Conservation (phyloP, 345 rosid species). For the Eucalyptus cladocalyx region DNA sequence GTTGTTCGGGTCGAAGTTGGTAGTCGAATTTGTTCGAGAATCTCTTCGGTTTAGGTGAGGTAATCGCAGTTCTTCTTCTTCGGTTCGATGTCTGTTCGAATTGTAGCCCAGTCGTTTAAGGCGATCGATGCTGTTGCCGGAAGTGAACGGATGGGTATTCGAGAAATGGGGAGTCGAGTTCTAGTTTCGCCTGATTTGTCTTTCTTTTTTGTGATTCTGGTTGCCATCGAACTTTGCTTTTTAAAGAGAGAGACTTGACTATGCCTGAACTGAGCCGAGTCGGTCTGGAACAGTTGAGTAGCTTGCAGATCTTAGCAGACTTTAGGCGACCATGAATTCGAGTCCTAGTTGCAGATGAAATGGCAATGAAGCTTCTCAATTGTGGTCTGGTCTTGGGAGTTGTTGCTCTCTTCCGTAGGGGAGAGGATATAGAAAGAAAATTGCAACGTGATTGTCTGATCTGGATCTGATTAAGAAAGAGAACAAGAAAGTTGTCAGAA, state of each 20-base stretch:
- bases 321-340: no score
- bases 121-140: neutral
- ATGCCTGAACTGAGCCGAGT: neutral
- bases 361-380: neutral
- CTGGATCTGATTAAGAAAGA: neutral
- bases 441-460: neutral
- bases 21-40: neutral
- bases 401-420: neutral
- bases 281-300: neutral
- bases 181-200: neutral
- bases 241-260: neutral
- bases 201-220: neutral
- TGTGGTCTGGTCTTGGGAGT: neutral
- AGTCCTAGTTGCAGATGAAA: neutral
- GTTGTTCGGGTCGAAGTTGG: neutral
- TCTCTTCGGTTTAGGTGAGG: neutral
- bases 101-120: neutral
- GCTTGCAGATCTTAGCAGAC: neutral
- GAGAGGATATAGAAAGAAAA: neutral
- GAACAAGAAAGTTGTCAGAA: neutral
- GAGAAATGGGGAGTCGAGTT: neutral
- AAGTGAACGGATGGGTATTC: neutral
- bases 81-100: neutral
- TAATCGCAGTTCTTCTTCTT: neutral
- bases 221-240: neutral